Percentiles rank a stretch among this genome's conserved stretches.
Evolutionary conservation across 192 early-diverging fungal species (phyloP).

Genomic region (Coemansia sp.): DNA sequence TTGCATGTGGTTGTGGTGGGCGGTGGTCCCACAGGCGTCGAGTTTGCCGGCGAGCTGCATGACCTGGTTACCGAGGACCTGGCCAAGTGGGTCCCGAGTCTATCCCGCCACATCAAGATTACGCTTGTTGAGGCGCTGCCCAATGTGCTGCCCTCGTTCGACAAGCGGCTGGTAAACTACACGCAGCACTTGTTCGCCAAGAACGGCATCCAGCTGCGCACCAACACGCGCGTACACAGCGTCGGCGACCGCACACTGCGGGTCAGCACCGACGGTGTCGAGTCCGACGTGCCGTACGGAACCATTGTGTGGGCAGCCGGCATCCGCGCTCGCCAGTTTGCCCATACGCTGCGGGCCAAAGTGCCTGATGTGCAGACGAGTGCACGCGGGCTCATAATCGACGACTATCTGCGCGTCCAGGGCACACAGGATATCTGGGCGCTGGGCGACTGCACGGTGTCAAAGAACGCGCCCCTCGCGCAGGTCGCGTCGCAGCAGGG

Average conservation of each 20-base stretch:
- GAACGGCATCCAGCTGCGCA: constrained; percentile 74
- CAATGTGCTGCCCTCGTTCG: constrained; percentile 74
- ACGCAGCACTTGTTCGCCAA: constrained; percentile 71
- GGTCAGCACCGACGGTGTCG: constrained; percentile 34
- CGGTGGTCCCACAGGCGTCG: constrained; percentile 82
- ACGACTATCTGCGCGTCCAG: constrained; percentile 64
- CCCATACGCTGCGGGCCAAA: constrained; percentile 54
- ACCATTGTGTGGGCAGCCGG: constrained; percentile 78
- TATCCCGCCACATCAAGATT: constrained; percentile 64
- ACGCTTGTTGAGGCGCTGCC: constrained; percentile 81
- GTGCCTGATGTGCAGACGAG: constrained; percentile 48
- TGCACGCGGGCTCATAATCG: constrained; percentile 65
- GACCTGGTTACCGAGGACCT: constrained; percentile 86
- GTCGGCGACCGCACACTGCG: constrained; percentile 60
- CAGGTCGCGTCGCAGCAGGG: constrained; percentile 91
- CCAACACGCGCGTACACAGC: constrained; percentile 60
- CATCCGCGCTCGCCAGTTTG: constrained; percentile 61
- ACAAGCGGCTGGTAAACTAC: constrained; percentile 71
- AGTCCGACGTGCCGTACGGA: constrained; percentile 61
- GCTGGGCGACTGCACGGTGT: constrained; percentile 86
- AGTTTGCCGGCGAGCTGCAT: constrained; percentile 72
- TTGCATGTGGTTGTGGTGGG: constrained; percentile 86
- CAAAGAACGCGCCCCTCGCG: constrained; percentile 73
- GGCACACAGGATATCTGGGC: constrained; percentile 71
- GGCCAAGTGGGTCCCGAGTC: constrained; percentile 67